phyloP scores from a whole-genome alignment of 2,329 filamentous ascomycete genomes.

The Septoria linicola region DNA sequence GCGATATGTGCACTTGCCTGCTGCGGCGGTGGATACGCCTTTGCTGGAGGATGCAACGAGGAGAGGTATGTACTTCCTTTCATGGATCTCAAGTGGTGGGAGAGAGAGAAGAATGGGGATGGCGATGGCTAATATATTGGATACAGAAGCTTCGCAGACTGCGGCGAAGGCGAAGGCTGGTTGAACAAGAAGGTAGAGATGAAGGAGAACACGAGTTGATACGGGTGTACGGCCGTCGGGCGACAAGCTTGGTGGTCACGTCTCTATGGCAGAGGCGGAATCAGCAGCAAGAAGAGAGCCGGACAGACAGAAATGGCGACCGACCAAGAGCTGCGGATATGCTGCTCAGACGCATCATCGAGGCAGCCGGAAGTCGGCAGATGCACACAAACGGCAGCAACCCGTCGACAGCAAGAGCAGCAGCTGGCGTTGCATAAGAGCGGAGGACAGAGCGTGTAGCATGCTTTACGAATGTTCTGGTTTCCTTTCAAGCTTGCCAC shows the following conservation, averaged over 20 bases:
- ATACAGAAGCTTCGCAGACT: slow-evolving; percentile 36
- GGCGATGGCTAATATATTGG: neutral
- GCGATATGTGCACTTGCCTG: slow-evolving; percentile 85
- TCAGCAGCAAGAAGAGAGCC: too few relatives aligned
- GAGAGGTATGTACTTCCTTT: slow-evolving; percentile 58
- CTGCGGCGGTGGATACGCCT: slow-evolving; percentile 77
- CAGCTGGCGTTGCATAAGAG: neutral
- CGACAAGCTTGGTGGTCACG: neutral
- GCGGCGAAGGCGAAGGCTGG: slow-evolving; percentile 38
- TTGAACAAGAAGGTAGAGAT: slow-evolving; percentile 1
- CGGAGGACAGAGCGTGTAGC: slow-evolving; percentile 12
- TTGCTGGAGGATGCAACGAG: slow-evolving; percentile 87
- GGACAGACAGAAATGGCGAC: too few relatives aligned
- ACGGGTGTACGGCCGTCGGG: neutral
- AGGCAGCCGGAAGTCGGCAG: too few relatives aligned
- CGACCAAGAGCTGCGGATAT: too few relatives aligned
- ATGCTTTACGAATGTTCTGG: slow-evolving; percentile 15
- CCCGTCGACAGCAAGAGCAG: slow-evolving; percentile 2
- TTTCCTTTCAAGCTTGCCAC: neutral
- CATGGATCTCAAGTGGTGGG: neutral
- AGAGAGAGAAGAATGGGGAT: neutral
- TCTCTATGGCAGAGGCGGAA: neutral
- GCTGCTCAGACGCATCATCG: too few relatives aligned
- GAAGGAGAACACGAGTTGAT: neutral
- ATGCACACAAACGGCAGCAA: too few relatives aligned